phyloP scores from a whole-genome alignment of 192 early-diverging fungal species.

The Entomortierella lignicola region DNA sequence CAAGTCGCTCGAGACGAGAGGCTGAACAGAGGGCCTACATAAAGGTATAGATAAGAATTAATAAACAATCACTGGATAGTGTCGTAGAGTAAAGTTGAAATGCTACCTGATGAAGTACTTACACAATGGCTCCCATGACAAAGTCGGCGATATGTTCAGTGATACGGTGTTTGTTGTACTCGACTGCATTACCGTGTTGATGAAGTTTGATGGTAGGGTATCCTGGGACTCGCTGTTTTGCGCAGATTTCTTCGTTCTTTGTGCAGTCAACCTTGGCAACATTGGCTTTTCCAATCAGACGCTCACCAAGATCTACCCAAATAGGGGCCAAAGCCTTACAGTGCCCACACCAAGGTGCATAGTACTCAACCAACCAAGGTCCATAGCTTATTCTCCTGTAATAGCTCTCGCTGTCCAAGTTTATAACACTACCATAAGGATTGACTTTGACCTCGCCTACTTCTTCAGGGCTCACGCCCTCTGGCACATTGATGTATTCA shows the following conservation, averaged over 20 bases:
- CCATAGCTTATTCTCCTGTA: constrained; percentile 63
- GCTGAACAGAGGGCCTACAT: constrained; percentile 38
- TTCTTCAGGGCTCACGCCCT: constrained; percentile 13
- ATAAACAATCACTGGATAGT: not conserved
- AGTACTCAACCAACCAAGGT: constrained; percentile 92
- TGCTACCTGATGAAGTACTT: constrained; percentile 33
- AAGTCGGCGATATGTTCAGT: constrained; percentile 14
- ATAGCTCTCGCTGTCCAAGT: constrained; percentile 66
- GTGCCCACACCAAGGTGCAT: constrained; percentile 91
- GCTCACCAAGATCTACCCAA: constrained; percentile 76
- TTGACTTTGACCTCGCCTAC: constrained; percentile 54
- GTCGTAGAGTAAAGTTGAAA: not conserved
- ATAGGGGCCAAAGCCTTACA: constrained; percentile 87
- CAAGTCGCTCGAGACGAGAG: constrained; percentile 52
- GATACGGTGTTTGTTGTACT: constrained; percentile 26
- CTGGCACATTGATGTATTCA: constrained; percentile 32
- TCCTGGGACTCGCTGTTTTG: constrained; percentile 69
- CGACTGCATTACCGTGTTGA: constrained; percentile 16
- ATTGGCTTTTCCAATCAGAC: constrained; percentile 77
- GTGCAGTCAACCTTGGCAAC: constrained; percentile 92
- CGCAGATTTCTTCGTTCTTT: constrained; percentile 64
- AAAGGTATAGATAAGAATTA: not conserved
- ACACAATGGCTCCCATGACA: constrained; percentile 31
- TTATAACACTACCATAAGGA: constrained; percentile 63
- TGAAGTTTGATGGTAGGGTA: constrained; percentile 87